phyloP scores from a whole-genome alignment of 176 grass and related monocot species.

The Triticum aestivum region DNA sequence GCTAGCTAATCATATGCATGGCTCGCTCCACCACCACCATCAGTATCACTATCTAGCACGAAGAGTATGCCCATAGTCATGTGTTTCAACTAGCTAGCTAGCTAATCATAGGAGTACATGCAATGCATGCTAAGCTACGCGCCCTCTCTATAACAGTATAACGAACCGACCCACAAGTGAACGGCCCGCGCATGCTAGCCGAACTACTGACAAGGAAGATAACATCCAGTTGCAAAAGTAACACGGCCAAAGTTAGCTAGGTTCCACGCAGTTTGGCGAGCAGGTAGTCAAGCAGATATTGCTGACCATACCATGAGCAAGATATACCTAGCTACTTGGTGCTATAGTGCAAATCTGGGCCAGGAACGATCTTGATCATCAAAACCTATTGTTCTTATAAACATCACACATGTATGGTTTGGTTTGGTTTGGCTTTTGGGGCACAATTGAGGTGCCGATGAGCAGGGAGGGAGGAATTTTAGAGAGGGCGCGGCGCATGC shows the following conservation, averaged over 20 bases:
- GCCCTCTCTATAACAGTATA: background rate
- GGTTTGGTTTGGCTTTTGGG: slow-evolving; percentile 47
- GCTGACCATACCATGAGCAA: slow-evolving; percentile 21
- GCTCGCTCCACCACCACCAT: too few relatives aligned
- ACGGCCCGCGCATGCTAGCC: background rate
- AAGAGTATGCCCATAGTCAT: too few relatives aligned
- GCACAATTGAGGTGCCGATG: slow-evolving; percentile 21
- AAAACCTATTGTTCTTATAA: background rate
- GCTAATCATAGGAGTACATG: background rate
- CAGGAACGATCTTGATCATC: background rate
- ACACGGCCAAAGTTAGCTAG: background rate
- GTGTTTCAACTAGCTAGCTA: too few relatives aligned
- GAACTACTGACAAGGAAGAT: slow-evolving; percentile 20
- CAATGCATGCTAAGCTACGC: slow-evolving; percentile 1
- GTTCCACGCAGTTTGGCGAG: slow-evolving; percentile 22
- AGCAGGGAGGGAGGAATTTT: slow-evolving; percentile 31
- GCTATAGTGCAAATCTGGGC: background rate
- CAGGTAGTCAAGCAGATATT: slow-evolving; percentile 25
- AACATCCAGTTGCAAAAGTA: slow-evolving; percentile 17
- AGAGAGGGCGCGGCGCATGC: slow-evolving; percentile 39
- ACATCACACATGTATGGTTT: background rate
- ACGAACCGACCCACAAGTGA: slow-evolving; percentile 6
- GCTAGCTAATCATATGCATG: too few relatives aligned
- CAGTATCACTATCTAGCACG: too few relatives aligned
- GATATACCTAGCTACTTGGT: background rate